A percentile compares a stretch with the other conserved stretches of the same genome.
These are phyloP conservation scores for Stereum hirsutum DNA, from an alignment of 1,284 basidiomycete species.

Conservation along the genomic window DNA sequence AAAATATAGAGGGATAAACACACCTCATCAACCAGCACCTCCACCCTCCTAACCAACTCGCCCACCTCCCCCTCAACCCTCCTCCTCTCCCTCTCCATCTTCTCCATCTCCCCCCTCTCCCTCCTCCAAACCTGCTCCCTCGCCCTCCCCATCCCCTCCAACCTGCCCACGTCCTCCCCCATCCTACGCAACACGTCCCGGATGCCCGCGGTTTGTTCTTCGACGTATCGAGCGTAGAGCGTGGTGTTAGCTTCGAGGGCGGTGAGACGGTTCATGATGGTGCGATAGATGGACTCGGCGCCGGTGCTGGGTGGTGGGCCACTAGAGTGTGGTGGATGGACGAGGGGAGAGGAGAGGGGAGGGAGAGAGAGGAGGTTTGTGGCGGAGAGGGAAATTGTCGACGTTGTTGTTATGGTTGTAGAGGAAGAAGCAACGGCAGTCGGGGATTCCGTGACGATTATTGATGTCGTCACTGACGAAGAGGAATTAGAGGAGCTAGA, in stretches of 20 bases:
- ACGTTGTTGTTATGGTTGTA: background rate
- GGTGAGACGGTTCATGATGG: constrained; percentile 89
- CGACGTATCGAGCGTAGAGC: constrained; percentile 81
- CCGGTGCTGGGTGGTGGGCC: constrained; percentile 20
- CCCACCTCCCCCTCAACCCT: constrained; percentile 63
- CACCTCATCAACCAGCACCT: constrained; percentile 71
- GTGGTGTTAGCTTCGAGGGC: constrained; percentile 86
- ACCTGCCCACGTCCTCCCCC: constrained; percentile 74
- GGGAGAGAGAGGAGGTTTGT: constrained; percentile 1
- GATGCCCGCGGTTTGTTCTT: constrained; percentile 79
- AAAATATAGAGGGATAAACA: constrained; percentile 7
- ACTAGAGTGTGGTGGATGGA: constrained; percentile 2
- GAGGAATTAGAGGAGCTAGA: too few relatives aligned
- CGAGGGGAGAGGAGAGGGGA: constrained; percentile 8
- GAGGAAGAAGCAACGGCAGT: constrained; percentile 1
- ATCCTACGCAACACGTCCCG: constrained; percentile 69
- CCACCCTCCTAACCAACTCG: constrained; percentile 57
- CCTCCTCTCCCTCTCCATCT: constrained; percentile 63
- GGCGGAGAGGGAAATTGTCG: background rate
- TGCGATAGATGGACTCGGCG: constrained; percentile 90
- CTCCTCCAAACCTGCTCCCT: constrained; percentile 61
- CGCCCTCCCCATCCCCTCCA: constrained; percentile 62
- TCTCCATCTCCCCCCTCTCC: constrained; percentile 62
- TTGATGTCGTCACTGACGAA: too few relatives aligned
- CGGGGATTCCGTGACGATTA: too few relatives aligned